Evolutionary conservation across 345 rosid species (phyloP).

Genomic region (Kernera saxatilis): DNA sequence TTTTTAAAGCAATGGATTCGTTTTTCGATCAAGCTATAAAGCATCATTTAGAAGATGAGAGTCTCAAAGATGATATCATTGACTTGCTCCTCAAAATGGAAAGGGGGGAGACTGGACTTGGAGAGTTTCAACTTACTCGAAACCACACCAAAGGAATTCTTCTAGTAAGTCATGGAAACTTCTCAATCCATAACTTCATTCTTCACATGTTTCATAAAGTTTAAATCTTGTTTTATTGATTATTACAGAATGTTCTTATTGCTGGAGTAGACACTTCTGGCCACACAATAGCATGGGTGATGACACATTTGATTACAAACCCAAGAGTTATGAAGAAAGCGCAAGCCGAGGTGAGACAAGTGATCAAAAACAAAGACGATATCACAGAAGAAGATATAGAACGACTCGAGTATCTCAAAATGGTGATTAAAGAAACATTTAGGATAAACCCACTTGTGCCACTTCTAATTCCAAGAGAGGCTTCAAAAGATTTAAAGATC

Average conservation of each 20-base stretch:
- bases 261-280: slow-evolving; percentile 26
- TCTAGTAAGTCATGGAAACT: slow-evolving; percentile 22
- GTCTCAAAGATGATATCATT: slow-evolving; percentile 36
- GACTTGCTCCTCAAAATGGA: slow-evolving; percentile 38
- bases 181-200: background rate
- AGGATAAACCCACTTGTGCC: slow-evolving; percentile 9
- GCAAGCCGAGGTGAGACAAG: slow-evolving; percentile 13
- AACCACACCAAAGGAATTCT: slow-evolving; percentile 45
- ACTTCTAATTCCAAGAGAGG: slow-evolving; percentile 21
- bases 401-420: slow-evolving; percentile 2
- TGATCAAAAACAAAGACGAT: slow-evolving; percentile 1
- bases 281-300: slow-evolving; percentile 8
- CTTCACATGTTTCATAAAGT: background rate
- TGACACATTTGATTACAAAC: slow-evolving; percentile 15
- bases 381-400: slow-evolving; percentile 20
- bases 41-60: slow-evolving; percentile 34
- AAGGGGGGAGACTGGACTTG: slow-evolving; percentile 22
- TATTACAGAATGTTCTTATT: slow-evolving; percentile 8
- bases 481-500: background rate
- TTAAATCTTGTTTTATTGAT: background rate
- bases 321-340: slow-evolving; percentile 20
- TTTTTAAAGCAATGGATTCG: slow-evolving; percentile 32
- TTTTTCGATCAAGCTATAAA: slow-evolving; percentile 36
- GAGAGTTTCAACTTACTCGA: slow-evolving; percentile 26
- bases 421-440: slow-evolving; percentile 16